These are phyloP conservation scores for Fraxinus sp. DNA, from an alignment of 305 asterid species.

Conservation along the genomic window DNA sequence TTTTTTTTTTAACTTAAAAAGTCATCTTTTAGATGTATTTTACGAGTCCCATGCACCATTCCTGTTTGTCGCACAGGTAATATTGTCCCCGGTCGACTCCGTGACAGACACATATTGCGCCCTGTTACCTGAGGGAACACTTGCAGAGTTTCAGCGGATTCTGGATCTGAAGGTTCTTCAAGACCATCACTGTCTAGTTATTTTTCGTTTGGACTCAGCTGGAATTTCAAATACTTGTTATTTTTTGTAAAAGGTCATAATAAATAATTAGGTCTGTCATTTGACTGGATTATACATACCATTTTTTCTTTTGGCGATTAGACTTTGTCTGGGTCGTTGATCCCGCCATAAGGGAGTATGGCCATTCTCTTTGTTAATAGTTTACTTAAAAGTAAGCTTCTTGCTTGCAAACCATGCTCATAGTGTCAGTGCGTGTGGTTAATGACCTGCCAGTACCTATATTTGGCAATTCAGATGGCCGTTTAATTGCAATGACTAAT, in stretches of 20 bases:
- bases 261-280: not conserved
- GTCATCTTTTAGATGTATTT: slow-evolving; percentile 15
- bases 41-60: slow-evolving; percentile 22
- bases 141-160: slow-evolving; percentile 85
- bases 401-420: not conserved
- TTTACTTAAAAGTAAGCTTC: not conserved
- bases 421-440: not conserved
- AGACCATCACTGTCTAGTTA: slow-evolving; percentile 19
- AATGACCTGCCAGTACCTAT: not conserved
- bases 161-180: slow-evolving; percentile 82
- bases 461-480: not conserved
- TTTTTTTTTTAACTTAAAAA: slow-evolving; percentile 20
- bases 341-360: not conserved
- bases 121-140: slow-evolving; percentile 92
- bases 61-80: slow-evolving; percentile 56
- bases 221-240: not conserved
- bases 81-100: slow-evolving; percentile 87
- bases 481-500: not conserved
- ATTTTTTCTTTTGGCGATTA: not conserved
- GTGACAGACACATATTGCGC: slow-evolving; percentile 98
- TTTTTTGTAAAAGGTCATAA: not conserved
- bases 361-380: not conserved
- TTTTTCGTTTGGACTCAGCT: not conserved
- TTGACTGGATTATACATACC: not conserved
- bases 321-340: not conserved